phyloP scores from a whole-genome alignment of 495 filamentous ascomycete species.

The Letharia columbiana region DNA sequence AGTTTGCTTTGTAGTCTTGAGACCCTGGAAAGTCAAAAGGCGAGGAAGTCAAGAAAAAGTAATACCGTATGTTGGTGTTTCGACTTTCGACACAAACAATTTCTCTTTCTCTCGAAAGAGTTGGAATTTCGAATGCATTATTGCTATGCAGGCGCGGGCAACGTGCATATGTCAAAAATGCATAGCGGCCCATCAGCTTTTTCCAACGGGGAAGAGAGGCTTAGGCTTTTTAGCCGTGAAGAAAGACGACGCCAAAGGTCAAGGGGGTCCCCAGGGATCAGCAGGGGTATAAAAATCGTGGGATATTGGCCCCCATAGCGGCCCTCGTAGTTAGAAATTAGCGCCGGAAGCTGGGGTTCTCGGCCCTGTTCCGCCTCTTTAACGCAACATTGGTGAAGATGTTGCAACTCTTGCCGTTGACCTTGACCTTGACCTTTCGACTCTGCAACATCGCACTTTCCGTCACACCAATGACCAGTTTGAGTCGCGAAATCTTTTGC shows the following conservation, averaged over 20 bases:
- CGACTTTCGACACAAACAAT: not conserved
- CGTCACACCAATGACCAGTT: not conserved
- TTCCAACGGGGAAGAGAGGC: not conserved
- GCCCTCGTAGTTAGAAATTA: not conserved
- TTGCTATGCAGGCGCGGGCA: not conserved
- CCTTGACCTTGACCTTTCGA: not conserved
- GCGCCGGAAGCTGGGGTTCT: conserved; percentile 1
- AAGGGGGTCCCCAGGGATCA: no score
- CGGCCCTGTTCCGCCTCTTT: not conserved
- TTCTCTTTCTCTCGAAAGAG: not conserved
- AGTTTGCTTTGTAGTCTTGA: no score
- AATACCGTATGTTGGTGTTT: not conserved
- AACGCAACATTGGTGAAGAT: not conserved
- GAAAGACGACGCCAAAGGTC: not conserved
- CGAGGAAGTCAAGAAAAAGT: not conserved
- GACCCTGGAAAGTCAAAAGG: not conserved
- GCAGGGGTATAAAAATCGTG: not conserved
- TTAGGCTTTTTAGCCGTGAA: not conserved
- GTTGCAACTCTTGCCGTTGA: not conserved
- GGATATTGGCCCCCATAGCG: not conserved
- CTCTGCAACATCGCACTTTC: conserved; percentile 3
- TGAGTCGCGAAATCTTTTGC: not conserved
- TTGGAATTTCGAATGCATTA: not conserved
- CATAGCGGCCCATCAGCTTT: not conserved
- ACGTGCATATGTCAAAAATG: not conserved